A percentile compares a stretch with the other conserved stretches of the same genome.
phyloP scores from a whole-genome alignment of 768 basidiomycete genomes.

The Phylloporus arenicola region DNA sequence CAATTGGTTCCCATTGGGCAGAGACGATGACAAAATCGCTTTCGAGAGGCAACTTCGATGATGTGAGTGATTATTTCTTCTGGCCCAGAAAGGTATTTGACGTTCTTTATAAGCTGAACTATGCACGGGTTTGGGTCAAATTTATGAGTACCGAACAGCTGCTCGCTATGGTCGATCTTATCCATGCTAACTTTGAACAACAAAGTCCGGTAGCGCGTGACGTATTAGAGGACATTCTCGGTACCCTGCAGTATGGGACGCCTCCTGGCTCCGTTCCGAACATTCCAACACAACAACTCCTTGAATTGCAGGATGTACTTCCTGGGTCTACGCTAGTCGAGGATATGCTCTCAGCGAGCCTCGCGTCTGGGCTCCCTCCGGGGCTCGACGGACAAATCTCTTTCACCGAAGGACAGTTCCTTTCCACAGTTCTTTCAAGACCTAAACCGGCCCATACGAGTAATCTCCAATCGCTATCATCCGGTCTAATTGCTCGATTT shows the following conservation, averaged over 20 bases:
- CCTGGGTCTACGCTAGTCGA: constrained; percentile 39
- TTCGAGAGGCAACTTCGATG: constrained; percentile 7
- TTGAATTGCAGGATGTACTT: constrained; percentile 33
- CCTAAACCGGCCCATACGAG: background rate
- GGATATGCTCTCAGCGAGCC: constrained; percentile 40
- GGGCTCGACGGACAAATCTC: constrained; percentile 23
- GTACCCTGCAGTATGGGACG: constrained; percentile 22
- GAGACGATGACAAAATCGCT: constrained; percentile 11
- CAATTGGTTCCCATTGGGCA: constrained; percentile 43
- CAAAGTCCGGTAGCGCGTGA: constrained; percentile 4
- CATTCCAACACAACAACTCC: constrained; percentile 34
- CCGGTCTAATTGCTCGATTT: constrained; percentile 31
- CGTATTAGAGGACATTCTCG: constrained; percentile 36
- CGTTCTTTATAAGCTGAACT: constrained; percentile 7
- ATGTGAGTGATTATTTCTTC: constrained; percentile 4
- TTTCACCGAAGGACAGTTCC: constrained; percentile 3
- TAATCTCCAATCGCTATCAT: constrained; percentile 7
- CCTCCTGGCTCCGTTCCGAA: constrained; percentile 1
- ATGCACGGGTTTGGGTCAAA: constrained; percentile 43
- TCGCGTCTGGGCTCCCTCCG: constrained; percentile 33
- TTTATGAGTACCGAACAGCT: constrained; percentile 44
- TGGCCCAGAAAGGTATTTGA: background rate
- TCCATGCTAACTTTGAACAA: constrained; percentile 16
- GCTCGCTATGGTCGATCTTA: constrained; percentile 40
- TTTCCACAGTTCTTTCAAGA: constrained; percentile 5